Conservation (phyloP, 2,329 filamentous ascomycete genomes). For the Monosporascus ibericus region DNA sequence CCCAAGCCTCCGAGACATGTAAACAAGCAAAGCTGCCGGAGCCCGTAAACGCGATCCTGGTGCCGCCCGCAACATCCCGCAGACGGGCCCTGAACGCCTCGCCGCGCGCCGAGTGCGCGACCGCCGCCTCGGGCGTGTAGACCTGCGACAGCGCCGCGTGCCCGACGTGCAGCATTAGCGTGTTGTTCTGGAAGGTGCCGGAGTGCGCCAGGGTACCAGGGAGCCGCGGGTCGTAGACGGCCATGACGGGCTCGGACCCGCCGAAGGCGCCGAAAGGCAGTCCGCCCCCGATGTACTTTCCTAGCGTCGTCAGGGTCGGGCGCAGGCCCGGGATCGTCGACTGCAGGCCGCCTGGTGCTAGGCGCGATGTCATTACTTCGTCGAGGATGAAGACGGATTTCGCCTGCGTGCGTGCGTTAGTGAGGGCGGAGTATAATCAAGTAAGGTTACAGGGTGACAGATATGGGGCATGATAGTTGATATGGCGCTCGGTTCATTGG, state of each 20-base stretch:
- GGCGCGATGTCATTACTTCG: constrained; percentile 64
- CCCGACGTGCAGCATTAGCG: constrained; percentile 43
- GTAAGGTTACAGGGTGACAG: too few relatives aligned
- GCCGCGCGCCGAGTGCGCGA: constrained; percentile 19
- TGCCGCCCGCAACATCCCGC: constrained; percentile 9
- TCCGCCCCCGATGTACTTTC: constrained; percentile 63
- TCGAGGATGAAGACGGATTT: constrained; percentile 61
- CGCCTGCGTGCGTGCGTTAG: constrained; percentile 17
- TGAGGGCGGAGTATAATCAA: too few relatives aligned
- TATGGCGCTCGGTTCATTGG: too few relatives aligned
- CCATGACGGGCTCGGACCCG: constrained; percentile 53
- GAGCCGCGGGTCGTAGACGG: constrained; percentile 40
- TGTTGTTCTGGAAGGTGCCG: constrained; percentile 61
- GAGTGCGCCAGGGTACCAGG: constrained; percentile 37
- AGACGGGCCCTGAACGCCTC: constrained; percentile 18
- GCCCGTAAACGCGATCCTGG: constrained; percentile 20
- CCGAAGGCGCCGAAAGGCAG: constrained; percentile 63
- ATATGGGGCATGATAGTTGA: too few relatives aligned
- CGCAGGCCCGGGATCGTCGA: constrained; percentile 31
- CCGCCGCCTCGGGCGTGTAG: constrained; percentile 20
- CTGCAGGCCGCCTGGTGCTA: constrained; percentile 45
- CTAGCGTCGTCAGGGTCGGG: constrained; percentile 58
- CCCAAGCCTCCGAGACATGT: constrained; percentile 24
- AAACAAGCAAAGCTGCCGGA: constrained; percentile 17
- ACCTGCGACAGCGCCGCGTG: constrained; percentile 20